Evolutionary conservation across 257 asterid species (phyloP).

Genomic region (Nyctanthes arbortristis): DNA sequence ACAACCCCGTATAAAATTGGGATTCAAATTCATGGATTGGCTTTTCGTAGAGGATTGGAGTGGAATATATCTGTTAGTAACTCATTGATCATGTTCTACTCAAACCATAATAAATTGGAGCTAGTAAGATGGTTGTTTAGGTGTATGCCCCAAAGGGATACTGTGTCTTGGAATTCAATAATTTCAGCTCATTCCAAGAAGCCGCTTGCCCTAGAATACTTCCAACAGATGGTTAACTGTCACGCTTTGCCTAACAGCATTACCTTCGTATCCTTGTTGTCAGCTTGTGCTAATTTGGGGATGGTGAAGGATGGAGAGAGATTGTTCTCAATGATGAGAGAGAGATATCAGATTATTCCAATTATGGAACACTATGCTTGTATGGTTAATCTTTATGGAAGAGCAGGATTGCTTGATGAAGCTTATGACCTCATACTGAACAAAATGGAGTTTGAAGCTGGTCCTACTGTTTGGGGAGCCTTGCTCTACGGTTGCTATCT

Average conservation of each 20-base stretch:
- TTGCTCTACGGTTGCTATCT: slow-evolving; percentile 75
- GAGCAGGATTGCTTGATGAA: slow-evolving; percentile 54
- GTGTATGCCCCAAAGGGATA: slow-evolving; percentile 57
- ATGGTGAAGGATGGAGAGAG: slow-evolving; percentile 66
- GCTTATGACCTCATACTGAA: slow-evolving; percentile 53
- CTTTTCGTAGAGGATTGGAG: slow-evolving; percentile 53
- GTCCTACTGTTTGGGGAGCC: slow-evolving; percentile 90
- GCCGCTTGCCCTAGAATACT: slow-evolving; percentile 53
- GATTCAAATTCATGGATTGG: slow-evolving; percentile 71
- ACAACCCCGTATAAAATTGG: slow-evolving; percentile 31
- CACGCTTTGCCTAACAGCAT: slow-evolving; percentile 46
- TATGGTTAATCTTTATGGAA: slow-evolving; percentile 81
- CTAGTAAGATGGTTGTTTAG: slow-evolving; percentile 56
- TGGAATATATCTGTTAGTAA: slow-evolving; percentile 54
- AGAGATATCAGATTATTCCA: slow-evolving; percentile 47
- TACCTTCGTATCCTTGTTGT: slow-evolving; percentile 67
- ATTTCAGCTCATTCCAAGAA: slow-evolving; percentile 70
- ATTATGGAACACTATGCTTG: slow-evolving; percentile 78
- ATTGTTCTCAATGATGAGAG: slow-evolving; percentile 50
- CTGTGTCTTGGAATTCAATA: slow-evolving; percentile 82
- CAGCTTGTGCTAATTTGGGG: slow-evolving; percentile 66
- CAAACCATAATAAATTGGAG: slow-evolving; percentile 29
- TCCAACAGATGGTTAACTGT: slow-evolving; percentile 42
- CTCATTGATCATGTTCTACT: slow-evolving; percentile 65
- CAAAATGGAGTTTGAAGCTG: slow-evolving; percentile 58